These are phyloP conservation scores for Leccinum ochraceum DNA, from an alignment of 768 basidiomycete species.

Conservation along the genomic window DNA sequence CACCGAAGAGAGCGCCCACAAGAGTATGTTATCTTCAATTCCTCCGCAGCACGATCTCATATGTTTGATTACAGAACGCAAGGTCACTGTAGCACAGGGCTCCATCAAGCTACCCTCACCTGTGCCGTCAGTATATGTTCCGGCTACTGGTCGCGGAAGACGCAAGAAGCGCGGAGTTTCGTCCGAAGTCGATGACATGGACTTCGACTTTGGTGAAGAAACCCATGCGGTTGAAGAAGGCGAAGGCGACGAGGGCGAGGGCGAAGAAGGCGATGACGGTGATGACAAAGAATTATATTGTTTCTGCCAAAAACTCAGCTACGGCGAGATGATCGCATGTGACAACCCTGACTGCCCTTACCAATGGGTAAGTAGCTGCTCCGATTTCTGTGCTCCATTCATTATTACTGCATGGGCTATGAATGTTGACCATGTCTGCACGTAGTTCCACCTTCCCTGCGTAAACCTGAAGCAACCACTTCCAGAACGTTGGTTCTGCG, in stretches of 20 bases:
- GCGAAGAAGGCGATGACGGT: constrained; percentile 49
- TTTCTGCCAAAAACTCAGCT: constrained; percentile 61
- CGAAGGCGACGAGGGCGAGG: constrained; percentile 39
- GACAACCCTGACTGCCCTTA: constrained; percentile 55
- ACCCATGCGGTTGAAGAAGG: constrained; percentile 31
- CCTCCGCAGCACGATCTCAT: neutral
- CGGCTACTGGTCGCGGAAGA: constrained; percentile 32
- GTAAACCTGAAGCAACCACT: constrained; percentile 57
- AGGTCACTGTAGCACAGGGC: constrained; percentile 28
- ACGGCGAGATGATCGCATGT: constrained; percentile 70
- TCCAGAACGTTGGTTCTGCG: constrained; percentile 61
- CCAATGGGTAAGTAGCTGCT: constrained; percentile 57
- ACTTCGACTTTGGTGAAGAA: constrained; percentile 37
- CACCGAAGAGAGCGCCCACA: constrained; percentile 30
- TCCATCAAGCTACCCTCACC: constrained; percentile 39
- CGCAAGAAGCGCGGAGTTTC: constrained; percentile 39
- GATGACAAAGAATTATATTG: constrained; percentile 64
- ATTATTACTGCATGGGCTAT: constrained; percentile 4
- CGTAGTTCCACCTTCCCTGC: constrained; percentile 63
- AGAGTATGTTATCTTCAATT: constrained; percentile 23
- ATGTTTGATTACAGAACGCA: constrained; percentile 27
- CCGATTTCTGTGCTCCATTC: neutral
- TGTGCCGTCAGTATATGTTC: constrained; percentile 31
- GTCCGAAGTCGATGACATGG: constrained; percentile 36
- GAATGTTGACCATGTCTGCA: constrained; percentile 14